Base-by-base conservation (phyloP, 2,329 filamentous ascomycete species). In the Clonostachys byssicola region DNA sequence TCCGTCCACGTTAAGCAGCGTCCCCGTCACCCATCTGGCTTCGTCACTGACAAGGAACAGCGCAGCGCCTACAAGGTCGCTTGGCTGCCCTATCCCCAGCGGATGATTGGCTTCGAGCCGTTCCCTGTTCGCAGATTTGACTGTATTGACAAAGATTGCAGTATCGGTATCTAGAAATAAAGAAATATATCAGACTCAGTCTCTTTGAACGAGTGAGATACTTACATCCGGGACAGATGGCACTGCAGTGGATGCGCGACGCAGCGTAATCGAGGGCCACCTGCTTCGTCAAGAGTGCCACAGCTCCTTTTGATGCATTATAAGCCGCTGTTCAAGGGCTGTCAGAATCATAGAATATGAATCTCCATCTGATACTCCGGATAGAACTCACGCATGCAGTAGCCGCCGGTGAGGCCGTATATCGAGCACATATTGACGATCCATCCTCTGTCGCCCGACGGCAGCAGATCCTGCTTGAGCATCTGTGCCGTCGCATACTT, bases 231-330 rank as follows among this genome's bases (percentile, higher is more conserved):
- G 78, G 77, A 46, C 75, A 78, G 6, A 81, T 64, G 0, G 74
- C 74, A 52, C 80, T 80, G 34, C 71, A 68, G 50, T 80, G 76
- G 23, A 81, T 76, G 1, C 66, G 60, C 12, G 72, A 56, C 1
- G 57, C 56, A 0, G 71, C 76, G 51, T 75, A 78, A 39, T 81
- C 77, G 35, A 74, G 50, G 0, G 75, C 75, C 0, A 75, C 63
- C 9, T 69, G 60, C 34, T 68, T 65, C 0, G 76, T 81, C 5
- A 80, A 50, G n/a, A 71, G 73, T 4, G 70, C 61, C 0, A 79
- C 73, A 0, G 72, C 75, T 6, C 72, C 73, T 50, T 80, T 80
- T 1, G 70, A 73, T 1, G 75, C 66, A 12, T 63, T 62, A 44
- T 80, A 80, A 0, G 66, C 65, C 2, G 54, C 64, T 63, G 20